Percentiles rank a stretch among this genome's conserved stretches.
Conservation (phyloP, 345 rosid species). For the Salix viminalis region DNA sequence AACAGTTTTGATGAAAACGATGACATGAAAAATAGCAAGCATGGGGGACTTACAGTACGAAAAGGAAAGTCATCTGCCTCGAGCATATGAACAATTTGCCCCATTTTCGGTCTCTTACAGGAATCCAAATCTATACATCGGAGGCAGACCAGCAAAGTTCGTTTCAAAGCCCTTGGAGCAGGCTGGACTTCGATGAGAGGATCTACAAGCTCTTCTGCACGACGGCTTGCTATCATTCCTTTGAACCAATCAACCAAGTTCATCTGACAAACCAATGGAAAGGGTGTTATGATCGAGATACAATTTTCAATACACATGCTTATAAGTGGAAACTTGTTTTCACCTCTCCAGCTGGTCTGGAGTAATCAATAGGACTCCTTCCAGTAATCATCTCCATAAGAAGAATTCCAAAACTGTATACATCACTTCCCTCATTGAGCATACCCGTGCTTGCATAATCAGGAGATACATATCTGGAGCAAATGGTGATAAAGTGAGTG, state of each 20-base stretch:
- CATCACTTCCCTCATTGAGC: conserved; percentile 96
- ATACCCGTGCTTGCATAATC: conserved; percentile 94
- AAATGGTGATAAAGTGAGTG: background rate
- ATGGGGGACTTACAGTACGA: conserved; percentile 57
- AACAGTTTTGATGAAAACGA: background rate
- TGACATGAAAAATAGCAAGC: background rate
- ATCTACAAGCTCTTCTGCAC: conserved; percentile 78
- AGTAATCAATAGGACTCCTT: conserved; percentile 79
- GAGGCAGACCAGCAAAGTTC: conserved; percentile 75
- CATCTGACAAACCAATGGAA: conserved; percentile 46
- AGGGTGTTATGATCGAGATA: background rate
- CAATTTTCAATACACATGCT: background rate
- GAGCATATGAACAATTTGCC: conserved; percentile 96
- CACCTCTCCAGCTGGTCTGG: conserved; percentile 91
- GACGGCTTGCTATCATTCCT: conserved; percentile 86
- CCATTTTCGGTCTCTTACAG: conserved; percentile 88
- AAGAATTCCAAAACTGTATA: conserved; percentile 83
- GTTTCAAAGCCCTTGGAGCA: conserved; percentile 64
- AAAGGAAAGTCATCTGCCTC: conserved; percentile 88
- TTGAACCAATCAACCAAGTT: conserved; percentile 95
- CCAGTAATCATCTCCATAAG: conserved; percentile 97
- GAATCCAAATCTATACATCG: conserved; percentile 92
- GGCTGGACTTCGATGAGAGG: conserved; percentile 64
- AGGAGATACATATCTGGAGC: conserved; percentile 78
- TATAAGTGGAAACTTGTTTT: background rate